phyloP scores from a whole-genome alignment of 176 grass and related monocot species.

The Themeda triandra region DNA sequence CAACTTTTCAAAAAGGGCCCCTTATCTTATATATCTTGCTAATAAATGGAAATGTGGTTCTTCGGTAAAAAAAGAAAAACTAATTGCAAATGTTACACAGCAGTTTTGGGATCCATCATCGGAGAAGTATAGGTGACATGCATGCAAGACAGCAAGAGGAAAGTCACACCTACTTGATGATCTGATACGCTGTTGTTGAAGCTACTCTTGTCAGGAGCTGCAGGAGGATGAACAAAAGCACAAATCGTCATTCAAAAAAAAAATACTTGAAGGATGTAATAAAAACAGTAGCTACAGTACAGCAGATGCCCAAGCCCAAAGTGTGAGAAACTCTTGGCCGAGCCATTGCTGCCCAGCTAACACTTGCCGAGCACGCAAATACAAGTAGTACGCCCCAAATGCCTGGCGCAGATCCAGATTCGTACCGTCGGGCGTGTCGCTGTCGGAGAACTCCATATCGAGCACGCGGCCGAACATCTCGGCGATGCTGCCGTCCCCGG shows the following conservation, averaged over 20 bases:
- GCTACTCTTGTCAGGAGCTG: constrained; percentile 86
- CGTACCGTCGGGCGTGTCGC: constrained; percentile 74
- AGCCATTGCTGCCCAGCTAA: background rate
- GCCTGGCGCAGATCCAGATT: constrained; percentile 30
- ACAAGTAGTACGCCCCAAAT: too few relatives aligned
- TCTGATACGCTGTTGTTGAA: constrained; percentile 99
- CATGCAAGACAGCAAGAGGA: constrained; percentile 51
- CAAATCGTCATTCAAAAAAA: background rate
- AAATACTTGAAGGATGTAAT: background rate
- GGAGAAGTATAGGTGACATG: background rate
- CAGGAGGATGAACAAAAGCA: constrained; percentile 18
- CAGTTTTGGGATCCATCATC: background rate
- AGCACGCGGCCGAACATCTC: constrained; percentile 97
- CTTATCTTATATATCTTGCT: too few relatives aligned
- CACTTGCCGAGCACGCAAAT: too few relatives aligned
- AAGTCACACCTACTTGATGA: constrained; percentile 99
- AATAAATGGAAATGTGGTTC: background rate
- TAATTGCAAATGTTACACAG: background rate
- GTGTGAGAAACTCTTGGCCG: background rate
- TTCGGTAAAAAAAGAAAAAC: background rate
- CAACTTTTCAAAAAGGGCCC: background rate
- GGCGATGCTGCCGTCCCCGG: constrained; percentile 86
- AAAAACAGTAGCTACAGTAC: background rate
- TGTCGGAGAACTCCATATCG: constrained; percentile 97
- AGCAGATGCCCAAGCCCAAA: background rate